These are phyloP conservation scores for Termitomyces sp. DNA, from an alignment of 768 basidiomycete genomes.

Conservation along the genomic window DNA sequence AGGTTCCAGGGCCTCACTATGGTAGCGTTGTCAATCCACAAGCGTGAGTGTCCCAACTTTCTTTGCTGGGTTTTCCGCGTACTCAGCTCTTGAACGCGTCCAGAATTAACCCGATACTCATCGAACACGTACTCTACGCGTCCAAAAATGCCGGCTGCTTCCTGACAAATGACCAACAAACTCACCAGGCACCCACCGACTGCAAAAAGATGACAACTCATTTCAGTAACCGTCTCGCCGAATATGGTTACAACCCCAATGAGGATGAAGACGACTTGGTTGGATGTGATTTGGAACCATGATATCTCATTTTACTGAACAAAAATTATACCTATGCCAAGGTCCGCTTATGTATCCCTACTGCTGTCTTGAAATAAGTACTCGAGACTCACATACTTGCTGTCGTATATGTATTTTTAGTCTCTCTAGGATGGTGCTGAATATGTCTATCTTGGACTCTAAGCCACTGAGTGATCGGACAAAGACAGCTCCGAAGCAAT, in stretches of 20 bases:
- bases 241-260: slow-evolving; percentile 15
- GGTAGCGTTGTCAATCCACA: slow-evolving; percentile 17
- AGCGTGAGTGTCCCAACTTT: slow-evolving; percentile 8
- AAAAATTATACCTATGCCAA: background rate
- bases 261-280: slow-evolving; percentile 12
- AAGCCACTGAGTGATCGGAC: background rate
- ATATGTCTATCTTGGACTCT: background rate
- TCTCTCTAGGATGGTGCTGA: background rate
- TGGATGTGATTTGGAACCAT: background rate
- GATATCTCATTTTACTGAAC: background rate
- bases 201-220: slow-evolving; percentile 13
- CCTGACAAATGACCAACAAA: background rate
- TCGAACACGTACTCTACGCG: slow-evolving; percentile 11
- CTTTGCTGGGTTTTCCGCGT: background rate
- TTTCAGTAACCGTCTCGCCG: slow-evolving; percentile 12
- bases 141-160: background rate
- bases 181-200: slow-evolving; percentile 1
- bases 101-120: slow-evolving; percentile 16
- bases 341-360: background rate
- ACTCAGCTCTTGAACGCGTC: background rate
- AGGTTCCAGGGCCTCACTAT: slow-evolving; percentile 20
- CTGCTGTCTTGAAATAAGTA: background rate
- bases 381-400: background rate
- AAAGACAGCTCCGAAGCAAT: background rate
- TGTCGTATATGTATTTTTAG: background rate